phyloP scores from a whole-genome alignment of 2,329 filamentous ascomycete genomes.

The Cercospora sp. region DNA sequence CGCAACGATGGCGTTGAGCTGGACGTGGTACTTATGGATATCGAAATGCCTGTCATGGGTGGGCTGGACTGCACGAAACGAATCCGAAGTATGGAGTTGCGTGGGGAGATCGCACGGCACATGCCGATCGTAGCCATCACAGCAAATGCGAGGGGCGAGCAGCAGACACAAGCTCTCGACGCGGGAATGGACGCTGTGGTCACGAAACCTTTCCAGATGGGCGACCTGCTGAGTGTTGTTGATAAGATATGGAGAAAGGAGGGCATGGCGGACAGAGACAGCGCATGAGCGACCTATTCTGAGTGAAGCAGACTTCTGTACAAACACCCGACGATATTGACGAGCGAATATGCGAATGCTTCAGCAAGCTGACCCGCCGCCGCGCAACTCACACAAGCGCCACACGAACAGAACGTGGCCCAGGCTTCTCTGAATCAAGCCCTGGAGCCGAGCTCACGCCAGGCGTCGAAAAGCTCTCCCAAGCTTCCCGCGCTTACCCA shows the following conservation, averaged over 20 bases:
- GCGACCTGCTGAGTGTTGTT: slow-evolving; percentile 49
- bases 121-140: slow-evolving; percentile 76
- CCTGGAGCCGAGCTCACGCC: slow-evolving; percentile 7
- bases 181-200: slow-evolving; percentile 69
- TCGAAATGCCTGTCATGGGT: slow-evolving; percentile 38
- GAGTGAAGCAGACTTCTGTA: background rate
- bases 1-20: slow-evolving; percentile 13
- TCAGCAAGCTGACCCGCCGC: background rate
- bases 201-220: slow-evolving; percentile 39
- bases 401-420: background rate
- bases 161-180: slow-evolving; percentile 58
- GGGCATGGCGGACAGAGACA: background rate
- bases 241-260: slow-evolving; percentile 29
- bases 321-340: background rate
- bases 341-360: background rate
- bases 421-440: slow-evolving; percentile 10
- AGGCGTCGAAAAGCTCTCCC: slow-evolving; percentile 1
- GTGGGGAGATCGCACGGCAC: slow-evolving; percentile 55
- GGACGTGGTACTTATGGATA: slow-evolving; percentile 35
- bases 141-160: slow-evolving; percentile 65
- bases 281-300: background rate
- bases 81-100: slow-evolving; percentile 34
- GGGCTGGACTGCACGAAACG: slow-evolving; percentile 32
- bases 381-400: background rate
- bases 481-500: slow-evolving; percentile 7